Conservation (phyloP, 2,329 filamentous ascomycete genomes). For the Verticillium tricorpus region DNA sequence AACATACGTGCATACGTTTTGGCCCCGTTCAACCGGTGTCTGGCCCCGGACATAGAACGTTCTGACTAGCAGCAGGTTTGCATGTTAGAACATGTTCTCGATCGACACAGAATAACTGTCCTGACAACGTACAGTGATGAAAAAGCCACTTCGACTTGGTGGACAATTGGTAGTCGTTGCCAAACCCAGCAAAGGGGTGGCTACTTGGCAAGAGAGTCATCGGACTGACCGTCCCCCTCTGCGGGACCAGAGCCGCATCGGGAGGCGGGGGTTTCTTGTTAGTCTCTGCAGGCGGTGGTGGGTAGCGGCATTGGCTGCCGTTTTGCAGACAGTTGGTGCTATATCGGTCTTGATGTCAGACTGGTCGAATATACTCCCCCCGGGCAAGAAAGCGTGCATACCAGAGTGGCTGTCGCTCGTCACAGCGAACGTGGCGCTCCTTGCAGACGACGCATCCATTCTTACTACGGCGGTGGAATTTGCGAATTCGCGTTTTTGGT, state of each 20-base stretch:
- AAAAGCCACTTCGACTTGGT: slow-evolving; percentile 29
- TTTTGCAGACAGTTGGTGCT: slow-evolving; percentile 41
- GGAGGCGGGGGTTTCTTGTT: slow-evolving; percentile 5
- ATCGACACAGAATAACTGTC: slow-evolving; percentile 13
- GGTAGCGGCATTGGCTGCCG: slow-evolving; percentile 36
- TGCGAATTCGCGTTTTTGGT: slow-evolving; percentile 30
- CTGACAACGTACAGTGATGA: slow-evolving; percentile 25
- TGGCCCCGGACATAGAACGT: slow-evolving; percentile 36
- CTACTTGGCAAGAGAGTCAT: background rate
- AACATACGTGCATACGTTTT: slow-evolving; percentile 27
- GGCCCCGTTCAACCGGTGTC: slow-evolving; percentile 29
- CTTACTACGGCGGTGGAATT: slow-evolving; percentile 31
- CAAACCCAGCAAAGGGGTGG: slow-evolving; percentile 11
- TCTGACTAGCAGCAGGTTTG: slow-evolving; percentile 24
- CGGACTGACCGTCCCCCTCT: background rate
- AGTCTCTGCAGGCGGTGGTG: slow-evolving; percentile 3
- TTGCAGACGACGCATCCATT: slow-evolving; percentile 32
- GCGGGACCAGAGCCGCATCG: background rate
- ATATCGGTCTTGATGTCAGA: background rate
- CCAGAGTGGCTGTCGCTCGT: slow-evolving; percentile 40
- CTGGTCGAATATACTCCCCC: background rate
- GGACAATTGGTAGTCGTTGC: slow-evolving; percentile 20
- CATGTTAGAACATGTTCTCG: background rate
- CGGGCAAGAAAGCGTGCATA: slow-evolving; percentile 21
- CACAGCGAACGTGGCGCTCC: slow-evolving; percentile 39